These are phyloP conservation scores for Schrenkiella parvula DNA, from an alignment of 345 rosid species.

Conservation along the genomic window DNA sequence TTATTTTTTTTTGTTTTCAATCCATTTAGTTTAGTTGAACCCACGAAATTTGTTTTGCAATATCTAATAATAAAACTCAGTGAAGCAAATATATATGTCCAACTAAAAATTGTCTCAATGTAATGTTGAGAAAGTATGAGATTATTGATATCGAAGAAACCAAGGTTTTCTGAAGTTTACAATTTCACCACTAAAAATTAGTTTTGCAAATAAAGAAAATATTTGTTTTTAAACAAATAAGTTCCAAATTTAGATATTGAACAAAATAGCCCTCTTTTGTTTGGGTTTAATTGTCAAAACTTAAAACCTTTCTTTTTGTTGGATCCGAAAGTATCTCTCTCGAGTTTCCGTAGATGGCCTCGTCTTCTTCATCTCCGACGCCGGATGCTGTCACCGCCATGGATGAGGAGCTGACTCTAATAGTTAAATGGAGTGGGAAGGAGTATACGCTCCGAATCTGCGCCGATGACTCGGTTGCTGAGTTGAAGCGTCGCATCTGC, in stretches of 20 bases:
- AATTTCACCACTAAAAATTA: not conserved
- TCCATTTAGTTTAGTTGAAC: too few relatives aligned
- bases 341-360: not conserved
- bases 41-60: too few relatives aligned
- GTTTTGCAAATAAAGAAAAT: not conserved
- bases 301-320: not conserved
- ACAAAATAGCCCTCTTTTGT: not conserved
- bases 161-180: not conserved
- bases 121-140: too few relatives aligned
- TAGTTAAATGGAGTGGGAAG: conserved; percentile 89
- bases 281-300: not conserved
- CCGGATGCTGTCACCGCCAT: conserved; percentile 27
- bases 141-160: too few relatives aligned
- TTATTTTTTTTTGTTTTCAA: not conserved
- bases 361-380: conserved; percentile 27
- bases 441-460: conserved; percentile 85
- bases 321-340: not conserved
- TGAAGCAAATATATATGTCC: too few relatives aligned
- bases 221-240: not conserved
- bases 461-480: conserved; percentile 85
- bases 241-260: not conserved
- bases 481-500: conserved; percentile 88
- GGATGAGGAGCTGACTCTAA: conserved; percentile 78
- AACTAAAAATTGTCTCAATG: too few relatives aligned
- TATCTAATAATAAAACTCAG: too few relatives aligned